Conservation (phyloP, 2,329 filamentous ascomycete species). For the Sporothrix sp. region DNA sequence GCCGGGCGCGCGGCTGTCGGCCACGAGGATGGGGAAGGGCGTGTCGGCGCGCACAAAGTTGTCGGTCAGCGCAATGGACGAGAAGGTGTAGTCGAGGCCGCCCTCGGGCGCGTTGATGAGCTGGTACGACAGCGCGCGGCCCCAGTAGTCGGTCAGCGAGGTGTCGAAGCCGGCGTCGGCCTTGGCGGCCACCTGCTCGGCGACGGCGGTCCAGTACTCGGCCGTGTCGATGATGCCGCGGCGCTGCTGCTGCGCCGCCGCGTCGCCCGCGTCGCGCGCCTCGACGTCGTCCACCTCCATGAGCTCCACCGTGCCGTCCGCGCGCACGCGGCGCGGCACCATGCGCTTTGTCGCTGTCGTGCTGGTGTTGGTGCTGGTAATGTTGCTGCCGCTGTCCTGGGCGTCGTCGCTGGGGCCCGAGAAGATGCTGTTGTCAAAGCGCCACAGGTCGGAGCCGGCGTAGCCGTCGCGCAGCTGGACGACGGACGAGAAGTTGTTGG, state of each 20-base stretch:
- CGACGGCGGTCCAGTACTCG: conserved; percentile 51
- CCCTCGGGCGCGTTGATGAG: conserved; percentile 68
- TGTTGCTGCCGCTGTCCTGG: conserved; percentile 15
- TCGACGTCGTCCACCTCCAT: too few species aligned
- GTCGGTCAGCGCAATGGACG: conserved; percentile 46
- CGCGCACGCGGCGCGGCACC: too few species aligned
- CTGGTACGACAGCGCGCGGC: conserved; percentile 76
- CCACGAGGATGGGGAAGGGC: conserved; percentile 41
- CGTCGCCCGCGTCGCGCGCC: conserved; percentile 11
- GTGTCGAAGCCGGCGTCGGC: conserved; percentile 52
- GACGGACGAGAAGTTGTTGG: conserved; percentile 75
- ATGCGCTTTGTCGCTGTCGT: background rate
- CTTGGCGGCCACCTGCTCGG: conserved; percentile 50
- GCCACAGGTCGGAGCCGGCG: conserved; percentile 25
- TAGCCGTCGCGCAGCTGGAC: conserved; percentile 41
- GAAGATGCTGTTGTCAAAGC: conserved; percentile 29
- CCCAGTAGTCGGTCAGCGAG: conserved; percentile 84
- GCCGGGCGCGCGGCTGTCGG: conserved; percentile 37
- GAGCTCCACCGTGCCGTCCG: too few species aligned
- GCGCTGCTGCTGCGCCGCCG: too few species aligned
- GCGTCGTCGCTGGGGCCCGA: conserved; percentile 23
- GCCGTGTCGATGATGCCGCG: conserved; percentile 22
- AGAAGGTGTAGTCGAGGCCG: conserved; percentile 70
- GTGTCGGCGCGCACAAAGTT: conserved; percentile 33
- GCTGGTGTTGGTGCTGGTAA: background rate